These are phyloP conservation scores for Vanderwaltozyma verrucispora DNA, from an alignment of 805 yeast genomes.

Conservation along the genomic window DNA sequence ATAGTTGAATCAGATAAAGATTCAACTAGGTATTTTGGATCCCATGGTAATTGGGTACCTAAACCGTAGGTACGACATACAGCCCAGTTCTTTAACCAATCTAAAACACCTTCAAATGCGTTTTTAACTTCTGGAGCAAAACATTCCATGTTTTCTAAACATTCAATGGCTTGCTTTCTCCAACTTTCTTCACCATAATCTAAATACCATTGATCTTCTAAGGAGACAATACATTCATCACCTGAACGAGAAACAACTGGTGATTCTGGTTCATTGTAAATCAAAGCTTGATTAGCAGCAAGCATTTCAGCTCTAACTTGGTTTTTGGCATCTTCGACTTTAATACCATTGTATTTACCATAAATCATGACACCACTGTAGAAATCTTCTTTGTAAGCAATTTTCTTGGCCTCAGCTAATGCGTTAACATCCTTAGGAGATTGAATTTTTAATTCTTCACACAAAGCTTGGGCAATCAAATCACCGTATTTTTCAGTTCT, in stretches of 20 bases:
- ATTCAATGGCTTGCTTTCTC: conserved; percentile 73
- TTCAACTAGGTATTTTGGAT: conserved; percentile 83
- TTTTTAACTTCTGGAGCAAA: conserved; percentile 76
- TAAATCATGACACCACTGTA: conserved; percentile 75
- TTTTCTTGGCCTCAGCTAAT: conserved; percentile 86
- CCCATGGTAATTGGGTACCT: conserved; percentile 96
- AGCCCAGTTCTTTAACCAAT: conserved; percentile 98
- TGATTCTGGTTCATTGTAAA: conserved; percentile 90
- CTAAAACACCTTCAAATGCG: conserved; percentile 88
- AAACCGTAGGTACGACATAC: conserved; percentile 93
- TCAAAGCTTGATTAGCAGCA: conserved; percentile 69
- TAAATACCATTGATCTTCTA: conserved; percentile 97
- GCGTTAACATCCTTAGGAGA: conserved; percentile 87
- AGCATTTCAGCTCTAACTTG: conserved; percentile 77
- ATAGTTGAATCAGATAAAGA: conserved; percentile 92
- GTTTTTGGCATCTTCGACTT: conserved; percentile 84
- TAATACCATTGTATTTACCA: conserved; percentile 81
- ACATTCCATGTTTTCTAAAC: conserved; percentile 65
- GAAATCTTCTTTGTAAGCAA: conserved; percentile 93
- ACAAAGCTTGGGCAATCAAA: conserved; percentile 71
- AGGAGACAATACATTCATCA: conserved; percentile 90
- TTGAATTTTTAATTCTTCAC: conserved; percentile 79
- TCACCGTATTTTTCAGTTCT: conserved; percentile 82
- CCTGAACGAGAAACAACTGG: conserved; percentile 89
- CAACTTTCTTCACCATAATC: conserved; percentile 94